Evolutionary conservation across 768 basidiomycete genomes (phyloP), one percentile per base, ranked within the genome.

Genomic region (Boletus insuetus): DNA sequence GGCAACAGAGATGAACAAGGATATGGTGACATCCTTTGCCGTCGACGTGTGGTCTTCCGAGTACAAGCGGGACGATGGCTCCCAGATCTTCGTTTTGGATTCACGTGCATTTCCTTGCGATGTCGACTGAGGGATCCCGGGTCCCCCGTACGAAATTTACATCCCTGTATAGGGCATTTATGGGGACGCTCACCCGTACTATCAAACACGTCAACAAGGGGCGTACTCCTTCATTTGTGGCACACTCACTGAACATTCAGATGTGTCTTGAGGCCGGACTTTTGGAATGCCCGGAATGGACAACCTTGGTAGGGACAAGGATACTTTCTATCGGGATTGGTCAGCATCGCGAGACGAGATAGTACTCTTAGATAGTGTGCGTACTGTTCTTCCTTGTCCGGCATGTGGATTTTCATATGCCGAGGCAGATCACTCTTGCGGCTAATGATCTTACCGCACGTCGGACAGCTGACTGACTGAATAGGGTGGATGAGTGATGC

Each of bases 161-260:
- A 46, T 19, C 13, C 45, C 7, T n/a, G 1, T 3, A 0, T 14
- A 8, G 31, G 45, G 6, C 45, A 46, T 19, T 34, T 51, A 19
- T 61, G 32, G 0, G 60, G 60, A 13, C 59, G 53, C 34, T 46
- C 29, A 6, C 55, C 31, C 1, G 58, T 48, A 22, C 68, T 69
- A 39, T 20, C 16, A 46, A 2, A 37, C 16, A 3, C 16, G 20
- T 59, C 7, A 67, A 57, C 12, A 2, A 34, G 8, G 20, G 8
- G 4, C 19, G 14, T 31, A 13, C 32, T 29, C 0, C 20, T 9
- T 19, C 14, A 40, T 46, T 19, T 6, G 34, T 51, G 24, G 29
- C 2, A 29, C 24, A 70, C 71, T 58, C 49, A 73, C 71, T 73
- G 72, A 6, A 51, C 58, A 13, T 62, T 62, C 12, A 65, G 6